A percentile compares a stretch with the other conserved stretches of the same genome.
phyloP scores from a whole-genome alignment of 225 moss, liverwort and hornwort genomes.

The Sphagnum contortum region DNA sequence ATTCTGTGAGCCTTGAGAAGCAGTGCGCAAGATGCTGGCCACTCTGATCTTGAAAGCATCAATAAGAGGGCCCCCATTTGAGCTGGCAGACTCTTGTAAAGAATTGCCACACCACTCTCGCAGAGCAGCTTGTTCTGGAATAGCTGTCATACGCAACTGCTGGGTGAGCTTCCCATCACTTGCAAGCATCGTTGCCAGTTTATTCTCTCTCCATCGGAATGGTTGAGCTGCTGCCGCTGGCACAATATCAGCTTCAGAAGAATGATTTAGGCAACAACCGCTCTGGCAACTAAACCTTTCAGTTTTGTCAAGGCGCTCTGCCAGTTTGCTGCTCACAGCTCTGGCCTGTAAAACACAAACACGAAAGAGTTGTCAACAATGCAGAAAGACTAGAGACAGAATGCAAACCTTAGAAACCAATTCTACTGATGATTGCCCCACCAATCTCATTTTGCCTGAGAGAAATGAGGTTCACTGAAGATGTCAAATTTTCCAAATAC shows the following conservation, averaged over 20 bases:
- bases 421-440: background rate
- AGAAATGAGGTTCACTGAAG: background rate
- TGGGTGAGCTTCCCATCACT: conserved; percentile 4
- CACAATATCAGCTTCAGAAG: conserved; percentile 1
- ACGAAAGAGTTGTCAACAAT: too few species aligned
- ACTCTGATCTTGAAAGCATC: conserved; percentile 24
- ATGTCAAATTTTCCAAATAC: background rate
- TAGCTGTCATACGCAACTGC: background rate
- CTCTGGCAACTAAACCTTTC: conserved; percentile 42
- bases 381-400: too few species aligned
- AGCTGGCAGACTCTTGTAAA: conserved; percentile 12
- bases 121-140: conserved; percentile 21
- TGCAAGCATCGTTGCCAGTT: conserved; percentile 4
- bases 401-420: too few species aligned
- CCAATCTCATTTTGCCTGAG: background rate
- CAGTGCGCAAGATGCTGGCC: conserved; percentile 18
- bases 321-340: conserved; percentile 26
- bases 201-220: conserved; percentile 23
- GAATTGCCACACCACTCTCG: conserved; percentile 35
- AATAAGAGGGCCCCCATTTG: conserved; percentile 14
- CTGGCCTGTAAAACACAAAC: conserved; percentile 25
- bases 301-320: conserved; percentile 40
- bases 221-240: conserved; percentile 21
- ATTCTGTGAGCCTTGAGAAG: conserved; percentile 26
- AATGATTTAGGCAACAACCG: conserved; percentile 10